These are phyloP conservation scores for Chlamydomonas sphaeroides DNA, from an alignment of 139 green algal species.

Conservation along the genomic window DNA sequence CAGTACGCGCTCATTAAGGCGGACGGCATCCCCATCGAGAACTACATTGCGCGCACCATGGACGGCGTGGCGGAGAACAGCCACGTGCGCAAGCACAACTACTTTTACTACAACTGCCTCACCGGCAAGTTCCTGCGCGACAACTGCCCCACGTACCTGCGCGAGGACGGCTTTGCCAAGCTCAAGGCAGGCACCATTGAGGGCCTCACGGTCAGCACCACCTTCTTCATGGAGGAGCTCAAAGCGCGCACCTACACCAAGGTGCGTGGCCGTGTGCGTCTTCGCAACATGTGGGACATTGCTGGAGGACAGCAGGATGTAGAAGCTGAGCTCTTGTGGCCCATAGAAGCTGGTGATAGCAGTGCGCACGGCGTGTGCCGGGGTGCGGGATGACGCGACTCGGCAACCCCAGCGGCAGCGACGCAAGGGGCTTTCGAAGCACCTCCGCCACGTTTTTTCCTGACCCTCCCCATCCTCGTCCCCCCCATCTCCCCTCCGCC, in stretches of 20 bases:
- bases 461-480: no score
- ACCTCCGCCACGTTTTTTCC: no score
- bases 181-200: slow-evolving; percentile 83
- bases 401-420: no score
- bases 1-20: slow-evolving; percentile 93
- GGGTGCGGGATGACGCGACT: no score
- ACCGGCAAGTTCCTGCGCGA: slow-evolving; percentile 90
- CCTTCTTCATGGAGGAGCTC: slow-evolving; percentile 91
- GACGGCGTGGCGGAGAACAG: slow-evolving; percentile 78
- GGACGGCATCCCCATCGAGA: slow-evolving; percentile 86
- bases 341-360: no score
- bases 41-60: slow-evolving; percentile 90
- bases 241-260: slow-evolving; percentile 91
- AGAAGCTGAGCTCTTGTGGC: no score
- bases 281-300: no score
- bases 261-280: no score
- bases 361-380: no score
- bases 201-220: slow-evolving; percentile 81
- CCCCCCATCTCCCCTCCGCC: no score
- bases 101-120: slow-evolving; percentile 98
- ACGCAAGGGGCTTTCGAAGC: no score
- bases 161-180: slow-evolving; percentile 75
- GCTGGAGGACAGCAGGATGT: no score
- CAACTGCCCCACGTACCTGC: slow-evolving; percentile 96
- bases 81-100: slow-evolving; percentile 84